Base-by-base conservation (phyloP, 2,329 filamentous ascomycete genomes). In the Mariannaea sp. region DNA sequence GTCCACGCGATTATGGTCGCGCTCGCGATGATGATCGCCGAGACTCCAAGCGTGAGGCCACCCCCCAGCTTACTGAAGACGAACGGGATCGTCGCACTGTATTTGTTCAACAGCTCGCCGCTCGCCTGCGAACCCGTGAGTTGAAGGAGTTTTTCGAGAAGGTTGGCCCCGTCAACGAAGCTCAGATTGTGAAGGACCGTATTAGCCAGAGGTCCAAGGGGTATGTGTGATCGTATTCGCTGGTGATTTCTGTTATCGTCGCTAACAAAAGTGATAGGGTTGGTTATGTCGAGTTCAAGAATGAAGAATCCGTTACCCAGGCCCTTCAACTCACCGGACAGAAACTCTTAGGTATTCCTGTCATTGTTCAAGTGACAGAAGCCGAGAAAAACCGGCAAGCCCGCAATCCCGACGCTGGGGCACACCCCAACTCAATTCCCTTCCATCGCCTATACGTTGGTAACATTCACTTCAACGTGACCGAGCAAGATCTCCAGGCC, bases 401-500 rank as follows among this genome's bases (percentile, higher is more conserved):
- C 60, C 91, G 93, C 64, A 93, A 84, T 60, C 84, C 89, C 46
- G 89, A 94, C 65, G 78, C 82, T 45, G 85, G 81, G 61, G 79
- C 77, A 54, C 84, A 90, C 64, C 86, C 88, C 55, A 92, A 92
- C 71, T 88, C 90, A 57, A 88, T 96, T 55, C 94, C 94, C 19
- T 97, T 97, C 79, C 94, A 99, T 76, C 90, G 95, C 65, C 88
- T 99, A 55, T 99, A 97, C 74, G 93, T 99, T 65, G 94, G 94
- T 75, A 99, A 99, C 73, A 97, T 99, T 65, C 94, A 99, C 79
- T 99, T 99, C 82, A 97, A 92, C 72, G 96, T 99, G 72, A 97
- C 92, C 70, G 94, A 99, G 76, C 86, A 88, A 72, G 95, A 99
- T 75, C 80, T 99, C 62, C 88, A 93, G 80, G 92, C 93, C 71